Conservation (phyloP, 2,329 filamentous ascomycete genomes). For the Sphaerulina musiva region DNA sequence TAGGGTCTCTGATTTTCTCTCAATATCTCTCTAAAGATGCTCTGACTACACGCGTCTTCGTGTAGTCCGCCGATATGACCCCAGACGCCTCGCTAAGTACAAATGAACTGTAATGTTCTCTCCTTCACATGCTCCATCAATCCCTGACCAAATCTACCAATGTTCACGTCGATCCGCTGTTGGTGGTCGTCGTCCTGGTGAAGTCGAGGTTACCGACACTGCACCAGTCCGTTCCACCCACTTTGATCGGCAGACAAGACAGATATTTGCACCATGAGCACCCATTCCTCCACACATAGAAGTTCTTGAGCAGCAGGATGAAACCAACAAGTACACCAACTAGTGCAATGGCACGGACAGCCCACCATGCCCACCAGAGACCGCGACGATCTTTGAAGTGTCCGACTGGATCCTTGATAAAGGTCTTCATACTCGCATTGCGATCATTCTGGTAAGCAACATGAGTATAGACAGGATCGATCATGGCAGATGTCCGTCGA, state of each 20-base stretch:
- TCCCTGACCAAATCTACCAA: conserved; percentile 6
- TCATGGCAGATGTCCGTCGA: conserved; percentile 19
- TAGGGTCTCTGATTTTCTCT: not conserved
- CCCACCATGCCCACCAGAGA: conserved; percentile 97
- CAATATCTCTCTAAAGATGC: not conserved
- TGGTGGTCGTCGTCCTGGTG: conserved; percentile 21
- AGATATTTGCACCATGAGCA: conserved; percentile 95
- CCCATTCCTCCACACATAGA: conserved; percentile 69
- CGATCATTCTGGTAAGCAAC: conserved; percentile 16
- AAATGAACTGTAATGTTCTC: not conserved
- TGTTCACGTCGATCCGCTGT: conserved; percentile 14
- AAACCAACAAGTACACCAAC: conserved; percentile 79
- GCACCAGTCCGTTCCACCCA: conserved; percentile 51
- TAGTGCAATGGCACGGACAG: conserved; percentile 70
- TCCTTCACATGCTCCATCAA: not conserved
- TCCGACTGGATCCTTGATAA: conserved; percentile 49
- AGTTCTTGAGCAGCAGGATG: conserved; percentile 80
- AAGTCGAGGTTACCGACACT: conserved; percentile 43
- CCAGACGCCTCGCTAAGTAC: conserved; percentile 7
- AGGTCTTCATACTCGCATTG: conserved; percentile 35
- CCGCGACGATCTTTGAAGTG: conserved; percentile 92
- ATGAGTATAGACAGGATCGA: conserved; percentile 19
- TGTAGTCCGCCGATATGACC: not conserved
- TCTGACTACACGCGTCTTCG: not conserved
- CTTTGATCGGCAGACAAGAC: conserved; percentile 69